phyloP scores from a whole-genome alignment of 1,284 basidiomycete genomes.

The Caloboletus inedulis region DNA sequence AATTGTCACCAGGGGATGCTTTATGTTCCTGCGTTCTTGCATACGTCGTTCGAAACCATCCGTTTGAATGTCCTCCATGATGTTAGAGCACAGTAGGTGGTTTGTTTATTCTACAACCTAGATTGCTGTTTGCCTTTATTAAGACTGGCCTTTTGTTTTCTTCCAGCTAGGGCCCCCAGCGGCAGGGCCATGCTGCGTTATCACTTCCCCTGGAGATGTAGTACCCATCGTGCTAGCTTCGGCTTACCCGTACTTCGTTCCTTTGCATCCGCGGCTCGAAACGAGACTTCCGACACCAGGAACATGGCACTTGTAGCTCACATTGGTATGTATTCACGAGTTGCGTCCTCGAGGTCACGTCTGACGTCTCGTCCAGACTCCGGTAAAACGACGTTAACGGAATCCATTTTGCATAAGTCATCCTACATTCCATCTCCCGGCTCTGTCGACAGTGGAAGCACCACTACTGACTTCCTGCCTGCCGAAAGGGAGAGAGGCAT shows the following conservation, averaged over 20 bases:
- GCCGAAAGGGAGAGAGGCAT: conserved; percentile 88
- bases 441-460: conserved; percentile 86
- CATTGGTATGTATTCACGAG: conserved; percentile 53
- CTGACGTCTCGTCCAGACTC: conserved; percentile 57
- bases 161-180: background rate
- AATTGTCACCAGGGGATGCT: conserved; percentile 52
- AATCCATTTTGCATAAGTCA: conserved; percentile 79
- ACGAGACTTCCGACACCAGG: conserved; percentile 45
- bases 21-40: conserved; percentile 37
- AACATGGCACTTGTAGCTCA: conserved; percentile 84
- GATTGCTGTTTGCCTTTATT: conserved; percentile 20
- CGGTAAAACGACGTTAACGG: conserved; percentile 88
- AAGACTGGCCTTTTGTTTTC: background rate
- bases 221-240: background rate
- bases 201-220: conserved; percentile 15
- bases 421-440: conserved; percentile 72
- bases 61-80: conserved; percentile 21
- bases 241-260: conserved; percentile 14
- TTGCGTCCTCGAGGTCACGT: background rate
- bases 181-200: conserved; percentile 22
- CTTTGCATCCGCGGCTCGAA: conserved; percentile 17
- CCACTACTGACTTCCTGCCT: conserved; percentile 87
- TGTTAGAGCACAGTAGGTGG: too few species aligned
- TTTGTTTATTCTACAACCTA: background rate
- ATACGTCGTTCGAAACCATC: conserved; percentile 49